These are phyloP conservation scores for Myxozyma geophila DNA, from an alignment of 805 yeast species.

Conservation along the genomic window DNA sequence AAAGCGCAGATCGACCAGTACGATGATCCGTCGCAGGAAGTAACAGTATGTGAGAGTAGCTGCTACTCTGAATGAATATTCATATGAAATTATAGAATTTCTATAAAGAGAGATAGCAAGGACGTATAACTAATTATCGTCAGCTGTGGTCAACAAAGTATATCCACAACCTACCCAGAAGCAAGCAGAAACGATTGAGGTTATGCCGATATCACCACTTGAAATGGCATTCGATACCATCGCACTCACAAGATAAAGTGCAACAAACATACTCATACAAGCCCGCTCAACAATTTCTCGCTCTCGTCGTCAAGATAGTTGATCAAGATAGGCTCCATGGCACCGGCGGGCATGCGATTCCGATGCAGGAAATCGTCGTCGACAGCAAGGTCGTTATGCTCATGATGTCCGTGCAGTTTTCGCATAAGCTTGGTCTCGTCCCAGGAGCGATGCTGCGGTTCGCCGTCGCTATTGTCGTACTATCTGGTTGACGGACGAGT, in stretches of 20 bases:
- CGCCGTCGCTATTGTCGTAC: background rate
- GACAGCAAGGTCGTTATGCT: slow-evolving; percentile 7
- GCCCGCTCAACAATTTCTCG: slow-evolving; percentile 8
- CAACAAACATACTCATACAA: background rate
- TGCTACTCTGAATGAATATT: slow-evolving; percentile 10
- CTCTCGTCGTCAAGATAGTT: slow-evolving; percentile 3
- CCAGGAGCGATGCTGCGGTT: too few species aligned
- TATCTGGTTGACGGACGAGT: background rate
- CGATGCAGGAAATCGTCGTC: slow-evolving; percentile 15
- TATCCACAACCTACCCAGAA: slow-evolving; percentile 2
- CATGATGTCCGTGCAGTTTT: background rate
- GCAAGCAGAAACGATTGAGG: background rate
- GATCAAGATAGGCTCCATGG: slow-evolving; percentile 7
- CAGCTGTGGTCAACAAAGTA: background rate
- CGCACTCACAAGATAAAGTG: background rate
- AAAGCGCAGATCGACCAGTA: slow-evolving; percentile 2
- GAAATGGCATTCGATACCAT: background rate
- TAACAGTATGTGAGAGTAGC: slow-evolving; percentile 11
- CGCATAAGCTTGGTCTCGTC: too few species aligned
- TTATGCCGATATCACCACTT: background rate
- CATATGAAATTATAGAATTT: slow-evolving; percentile 7
- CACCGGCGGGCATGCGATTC: background rate
- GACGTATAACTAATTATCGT: background rate
- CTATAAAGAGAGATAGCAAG: background rate
- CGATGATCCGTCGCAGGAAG: background rate